Base-by-base conservation (phyloP, 1,284 basidiomycete species). In the Boletus mariae region DNA sequence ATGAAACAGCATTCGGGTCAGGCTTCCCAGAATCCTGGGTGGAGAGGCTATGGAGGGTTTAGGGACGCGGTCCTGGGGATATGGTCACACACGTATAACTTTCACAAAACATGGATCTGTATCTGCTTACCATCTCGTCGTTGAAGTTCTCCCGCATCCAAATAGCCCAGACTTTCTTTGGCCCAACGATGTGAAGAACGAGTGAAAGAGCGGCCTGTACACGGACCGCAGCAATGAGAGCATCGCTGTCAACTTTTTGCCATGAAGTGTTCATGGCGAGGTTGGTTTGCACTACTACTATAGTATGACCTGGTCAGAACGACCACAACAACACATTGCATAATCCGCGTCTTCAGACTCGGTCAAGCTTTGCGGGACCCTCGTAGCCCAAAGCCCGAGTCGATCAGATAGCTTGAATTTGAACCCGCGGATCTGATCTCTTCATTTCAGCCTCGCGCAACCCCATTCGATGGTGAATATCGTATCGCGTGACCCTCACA, bases 341-440 rank as follows among this genome's bases (percentile, higher is more conserved):
- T 20, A 20, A 20, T 20, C 20, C 20, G 20, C 20, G 20, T 20
- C 20, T 2, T 2, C 20, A 20, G 20, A 20, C 20, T 20, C 20
- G 20, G 20, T 20, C 20, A 20, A 42, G 23, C 11, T 5, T 42
- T 42, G 40, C 25, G 13, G 13, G 42, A 23, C 40, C 37, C 17
- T 25, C 34, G 48, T 54, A 67, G 43, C 44, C 54, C 55, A 53
- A 67, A 63, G 54, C 44, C 51, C 54, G 54, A 50, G 50, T 35
- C 56, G 40, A 46, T 57, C 54, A 56, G 54, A 55, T 57, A 53
- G 48, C 47, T 45, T 54, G 51, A 20, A 20, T 45, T 47, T n/a
- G 15, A 35, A 58, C 54, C 65, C 69, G 69, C 65, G 67, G 69
- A 68, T 68, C 64, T 67, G 47, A 57, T 54, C 48, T 49, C 32